phyloP scores from a whole-genome alignment of 1,284 basidiomycete species.

The Boletellus dicymbophilus region DNA sequence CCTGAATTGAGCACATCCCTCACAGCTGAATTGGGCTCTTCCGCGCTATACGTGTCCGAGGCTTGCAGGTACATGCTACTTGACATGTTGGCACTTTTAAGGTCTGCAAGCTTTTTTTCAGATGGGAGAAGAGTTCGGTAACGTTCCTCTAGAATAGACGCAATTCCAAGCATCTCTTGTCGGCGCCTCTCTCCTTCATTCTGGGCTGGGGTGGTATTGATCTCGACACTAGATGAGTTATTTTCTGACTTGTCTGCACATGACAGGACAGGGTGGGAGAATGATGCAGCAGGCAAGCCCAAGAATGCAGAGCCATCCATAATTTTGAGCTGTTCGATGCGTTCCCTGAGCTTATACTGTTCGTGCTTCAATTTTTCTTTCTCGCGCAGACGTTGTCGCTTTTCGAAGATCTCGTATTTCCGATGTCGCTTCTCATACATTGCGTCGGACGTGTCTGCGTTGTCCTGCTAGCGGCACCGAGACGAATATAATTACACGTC shows the following conservation, averaged over 20 bases:
- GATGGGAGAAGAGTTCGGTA: conserved; percentile 72
- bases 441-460: conserved; percentile 78
- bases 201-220: conserved; percentile 42
- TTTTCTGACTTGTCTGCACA: conserved; percentile 31
- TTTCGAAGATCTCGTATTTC: conserved; percentile 86
- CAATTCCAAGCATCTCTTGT: conserved; percentile 69
- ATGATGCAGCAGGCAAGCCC: conserved; percentile 54
- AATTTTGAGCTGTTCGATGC: conserved; percentile 80
- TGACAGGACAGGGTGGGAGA: conserved; percentile 41
- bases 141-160: conserved; percentile 63
- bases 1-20: conserved; percentile 9
- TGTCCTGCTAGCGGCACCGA: conserved; percentile 34
- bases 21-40: conserved; percentile 13
- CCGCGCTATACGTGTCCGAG: conserved; percentile 17
- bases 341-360: conserved; percentile 87
- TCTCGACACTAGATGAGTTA: conserved; percentile 35
- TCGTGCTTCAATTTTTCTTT: conserved; percentile 90
- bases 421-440: conserved; percentile 85
- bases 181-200: conserved; percentile 71
- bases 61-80: conserved; percentile 12
- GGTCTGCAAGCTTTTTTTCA: conserved; percentile 43
- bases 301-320: conserved; percentile 76
- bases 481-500: conserved; percentile 12
- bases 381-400: conserved; percentile 81
- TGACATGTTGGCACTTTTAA: conserved; percentile 21